Base-by-base conservation (phyloP, 345 rosid species). In the Lepidium didymum region DNA sequence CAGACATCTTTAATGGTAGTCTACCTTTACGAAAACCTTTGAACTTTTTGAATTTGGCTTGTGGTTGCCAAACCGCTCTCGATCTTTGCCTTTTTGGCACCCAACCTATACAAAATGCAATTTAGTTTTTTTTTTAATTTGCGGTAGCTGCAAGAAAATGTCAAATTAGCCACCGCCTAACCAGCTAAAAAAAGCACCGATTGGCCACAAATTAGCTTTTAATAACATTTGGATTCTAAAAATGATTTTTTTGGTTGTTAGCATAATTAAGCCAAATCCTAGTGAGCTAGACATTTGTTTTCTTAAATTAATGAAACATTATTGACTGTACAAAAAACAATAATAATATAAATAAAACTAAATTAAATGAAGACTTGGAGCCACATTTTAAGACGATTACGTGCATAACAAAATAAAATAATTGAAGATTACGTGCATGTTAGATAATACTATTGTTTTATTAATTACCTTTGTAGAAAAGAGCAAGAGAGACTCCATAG, bases 401-500 rank as follows among this genome's bases (percentile, higher is more conserved):
- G 72, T 58, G 55, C 66, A 58, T 47, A 21, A 14, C 2, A 42
- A 45, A 66, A 36, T 36, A 45, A 50, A 34, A 57, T 4, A 57
- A 10, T 57, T 56, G 18, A 16, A 25, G 34, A 58, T 51, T 66
- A 40, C 34, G 55, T 65, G 72, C 72, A 59, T 50, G 56, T 25
- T 64, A 58, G 75, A 62, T 76, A 71, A 19, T 21, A 57, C 52
- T 58, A 74, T 1, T 87, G 81, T 45, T 76, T 83, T 85, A 87
- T 6, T 19, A 19, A 19, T 19, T 35, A 74, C 85, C 91, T 75
- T 81, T 79, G 15, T 84, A 78, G 53, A 90, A 81, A 41, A 93
- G 77, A 27, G 98, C 94, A 13, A 93, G 81, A 44, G 94, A 88
- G 41, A 87, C 86, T 11, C 92, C 85, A 64, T 78, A 85, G 44